These are phyloP conservation scores for Sclerotinia minor DNA, from an alignment of 2,329 filamentous ascomycete genomes.

Conservation along the genomic window DNA sequence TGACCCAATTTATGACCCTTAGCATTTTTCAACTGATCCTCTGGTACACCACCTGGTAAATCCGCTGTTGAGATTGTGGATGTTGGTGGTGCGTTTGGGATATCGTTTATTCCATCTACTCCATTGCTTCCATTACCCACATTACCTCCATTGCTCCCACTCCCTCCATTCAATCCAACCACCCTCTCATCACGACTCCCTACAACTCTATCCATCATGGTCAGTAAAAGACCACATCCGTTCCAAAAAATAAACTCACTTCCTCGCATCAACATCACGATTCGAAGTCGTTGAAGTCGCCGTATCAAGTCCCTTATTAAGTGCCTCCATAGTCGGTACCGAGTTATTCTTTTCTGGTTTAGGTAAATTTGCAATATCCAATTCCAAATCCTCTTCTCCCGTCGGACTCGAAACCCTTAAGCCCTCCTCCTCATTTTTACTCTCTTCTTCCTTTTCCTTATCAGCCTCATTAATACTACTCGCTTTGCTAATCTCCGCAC, in stretches of 20 bases:
- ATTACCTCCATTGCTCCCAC: no score
- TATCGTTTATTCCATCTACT: background rate
- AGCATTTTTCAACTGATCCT: slow-evolving; percentile 40
- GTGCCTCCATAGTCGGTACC: slow-evolving; percentile 31
- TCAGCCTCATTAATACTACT: slow-evolving; percentile 60
- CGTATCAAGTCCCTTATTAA: slow-evolving; percentile 37
- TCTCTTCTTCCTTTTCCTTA: slow-evolving; percentile 28
- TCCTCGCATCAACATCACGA: slow-evolving; percentile 33
- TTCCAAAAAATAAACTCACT: slow-evolving; percentile 26
- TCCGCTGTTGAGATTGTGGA: slow-evolving; percentile 42
- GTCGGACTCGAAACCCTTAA: slow-evolving; percentile 35
- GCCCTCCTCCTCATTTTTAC: slow-evolving; percentile 31
- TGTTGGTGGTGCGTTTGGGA: slow-evolving; percentile 1
- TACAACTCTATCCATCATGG: slow-evolving; percentile 1
- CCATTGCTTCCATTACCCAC: background rate
- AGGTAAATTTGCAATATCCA: slow-evolving; percentile 30
- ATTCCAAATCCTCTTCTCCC: slow-evolving; percentile 37
- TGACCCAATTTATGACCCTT: slow-evolving; percentile 35
- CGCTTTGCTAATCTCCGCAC: slow-evolving; percentile 67
- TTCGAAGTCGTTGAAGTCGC: slow-evolving; percentile 36
- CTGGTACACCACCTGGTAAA: slow-evolving; percentile 46
- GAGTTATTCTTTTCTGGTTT: slow-evolving; percentile 30
- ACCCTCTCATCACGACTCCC: background rate
- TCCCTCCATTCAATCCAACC: background rate
- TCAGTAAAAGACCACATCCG: background rate